These are phyloP conservation scores for Pogostemon cablin DNA, from an alignment of 257 asterid species.

Conservation along the genomic window DNA sequence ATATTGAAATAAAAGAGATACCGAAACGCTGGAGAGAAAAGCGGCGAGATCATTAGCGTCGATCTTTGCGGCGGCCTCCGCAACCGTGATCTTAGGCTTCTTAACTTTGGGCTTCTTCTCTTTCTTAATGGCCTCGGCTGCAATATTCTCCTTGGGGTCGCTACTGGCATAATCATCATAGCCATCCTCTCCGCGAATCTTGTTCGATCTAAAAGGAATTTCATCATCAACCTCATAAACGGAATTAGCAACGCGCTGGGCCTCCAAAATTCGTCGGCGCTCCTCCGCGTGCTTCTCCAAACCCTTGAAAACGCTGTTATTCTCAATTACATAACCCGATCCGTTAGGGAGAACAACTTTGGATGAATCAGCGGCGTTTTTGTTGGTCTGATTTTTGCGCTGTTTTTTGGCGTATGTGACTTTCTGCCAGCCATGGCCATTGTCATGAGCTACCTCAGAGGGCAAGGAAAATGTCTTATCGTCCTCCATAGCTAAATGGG, in stretches of 20 bases:
- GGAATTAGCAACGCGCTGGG: constrained; percentile 56
- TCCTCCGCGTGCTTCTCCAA: constrained; percentile 83
- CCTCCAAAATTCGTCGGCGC: constrained; percentile 65
- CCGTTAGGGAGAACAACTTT: constrained; percentile 45
- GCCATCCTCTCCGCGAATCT: constrained; percentile 35
- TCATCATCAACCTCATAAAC: constrained; percentile 50
- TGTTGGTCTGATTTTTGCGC: constrained; percentile 45
- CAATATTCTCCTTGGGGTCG: constrained; percentile 51
- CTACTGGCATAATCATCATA: constrained; percentile 41
- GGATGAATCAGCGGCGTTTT: constrained; percentile 35
- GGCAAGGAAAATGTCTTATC: constrained; percentile 41
- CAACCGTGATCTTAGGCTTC: constrained; percentile 71
- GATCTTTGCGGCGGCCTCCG: constrained; percentile 82
- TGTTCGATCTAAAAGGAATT: constrained; percentile 43
- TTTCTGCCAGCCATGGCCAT: constrained; percentile 62
- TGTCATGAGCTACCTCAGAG: constrained; percentile 39
- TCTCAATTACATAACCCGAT: constrained; percentile 40
- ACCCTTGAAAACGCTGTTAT: constrained; percentile 50
- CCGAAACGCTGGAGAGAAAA: constrained; percentile 68
- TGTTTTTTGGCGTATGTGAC: constrained; percentile 62
- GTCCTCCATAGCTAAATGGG: constrained; percentile 46
- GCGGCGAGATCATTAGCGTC: constrained; percentile 62
- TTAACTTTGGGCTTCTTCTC: constrained; percentile 72
- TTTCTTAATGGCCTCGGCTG: constrained; percentile 52
- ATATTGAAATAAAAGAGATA: constrained; percentile 26